Base-by-base conservation (phyloP, 2,329 filamentous ascomycete species). In the Acephala macrosclerotiorum region DNA sequence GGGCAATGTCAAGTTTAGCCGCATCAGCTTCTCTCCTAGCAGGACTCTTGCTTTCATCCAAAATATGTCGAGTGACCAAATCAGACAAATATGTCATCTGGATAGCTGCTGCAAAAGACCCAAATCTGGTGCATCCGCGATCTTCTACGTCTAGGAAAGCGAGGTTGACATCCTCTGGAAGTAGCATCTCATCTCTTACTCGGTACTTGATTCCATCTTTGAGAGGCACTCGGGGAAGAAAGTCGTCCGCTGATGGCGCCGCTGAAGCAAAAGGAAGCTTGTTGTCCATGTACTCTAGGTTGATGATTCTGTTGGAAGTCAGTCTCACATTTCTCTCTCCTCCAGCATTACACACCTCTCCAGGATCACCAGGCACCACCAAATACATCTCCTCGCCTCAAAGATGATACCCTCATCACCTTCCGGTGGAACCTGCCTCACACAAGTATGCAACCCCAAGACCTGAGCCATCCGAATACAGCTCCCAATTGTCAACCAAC, bases 401-500 rank as follows among this genome's bases (percentile, higher is more conserved):
- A 66, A 55, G 1, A 36, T 36, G 1, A 11, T 35, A 45, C 29
- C 29, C 25, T 63, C 45, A 14, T 18, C n/a, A 8, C 64, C 58
- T 16, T 56, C 35, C 2, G 63, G 57, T 7, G 53, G 36, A 18
- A 40, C 12, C 18, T 57, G 47, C 6, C 45, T 35, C 8, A 68
- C 42, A 12, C 35, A 55, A 26, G 36, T 53, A 56, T 70, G 66
- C 14, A 70, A 14, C 2, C 62, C 65, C 49, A 70, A 38, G 1
- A 69, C 20, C 20, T 71, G 68, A 8, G 58, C 63, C 61, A 70
- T 70, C 18, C 68, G 63, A 5, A 66, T 65, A 60, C 66, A 70
- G 18, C 14, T 7, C 9, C 70, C 70, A 25, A 70, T 59, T 11
- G 63, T 55, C 6, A 70, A 38, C 68, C 68, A 70, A 12, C 65